Evolutionary conservation across 1,284 basidiomycete genomes (phyloP), one percentile per base, ranked within the genome.

Genomic region (Malassezia cuniculi): DNA sequence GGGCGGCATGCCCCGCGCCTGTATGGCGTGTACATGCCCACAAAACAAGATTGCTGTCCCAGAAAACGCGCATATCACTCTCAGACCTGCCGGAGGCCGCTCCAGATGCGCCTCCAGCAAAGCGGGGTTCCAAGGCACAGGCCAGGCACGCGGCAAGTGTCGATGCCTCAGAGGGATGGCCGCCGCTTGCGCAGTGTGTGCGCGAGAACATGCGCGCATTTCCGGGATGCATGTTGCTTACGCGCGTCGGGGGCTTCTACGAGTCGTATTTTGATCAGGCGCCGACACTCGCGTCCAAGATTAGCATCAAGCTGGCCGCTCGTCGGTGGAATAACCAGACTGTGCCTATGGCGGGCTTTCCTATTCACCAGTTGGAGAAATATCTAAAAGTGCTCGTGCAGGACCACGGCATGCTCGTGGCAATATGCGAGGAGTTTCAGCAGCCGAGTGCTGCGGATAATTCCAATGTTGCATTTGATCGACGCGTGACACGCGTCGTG

Each of bases 191-290:
- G 5, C 47, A 54, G 31, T 42, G 52, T 26, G 57, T 66, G 1
- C 43, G 57, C n/a, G 40, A 37, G 20, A 60, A 66, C 33, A 45
- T 64, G 42, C 46, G 49, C 0, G 34, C 47, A 9, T 64, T 59
- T 30, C 57, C 59, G 12, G 24, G 38, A 12, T 62, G 61, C 31
- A 54, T 66, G 19, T 50, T 66, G 4, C 52, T 66, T 14, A 66
- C 63, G 4, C 46, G 61, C 11, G 61, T 66, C 2, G 63, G 63
- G 10, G 54, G 55, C 5, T 66, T 66, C 28, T 66, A 66, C 48
- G 63, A 66, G 47, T 57, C 57, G n/a, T 66, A 66, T 46, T 64
- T 64, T 42, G 36, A 50, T 5, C 63, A 66, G 47, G 60, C 63
- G 1, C 57, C 58, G 3, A 31, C 34, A 4, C 42, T 66, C 19